Percentiles rank a stretch among this genome's conserved stretches.
Evolutionary conservation across 2,329 filamentous ascomycete genomes (phyloP).

Genomic region (Beauveria brongniartii): DNA sequence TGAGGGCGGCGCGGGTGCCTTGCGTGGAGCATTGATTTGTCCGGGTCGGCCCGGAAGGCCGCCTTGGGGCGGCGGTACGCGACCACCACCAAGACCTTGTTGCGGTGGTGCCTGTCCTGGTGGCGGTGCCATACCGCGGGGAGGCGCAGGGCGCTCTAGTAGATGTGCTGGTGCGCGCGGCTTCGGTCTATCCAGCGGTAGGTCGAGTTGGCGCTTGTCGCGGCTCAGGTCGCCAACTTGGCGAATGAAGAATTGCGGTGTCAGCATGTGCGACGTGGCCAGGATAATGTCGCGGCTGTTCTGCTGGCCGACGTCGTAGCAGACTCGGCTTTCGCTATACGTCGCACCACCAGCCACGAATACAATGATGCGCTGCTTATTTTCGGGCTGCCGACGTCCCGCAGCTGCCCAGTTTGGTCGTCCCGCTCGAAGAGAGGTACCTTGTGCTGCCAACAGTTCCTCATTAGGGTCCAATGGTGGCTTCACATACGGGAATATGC

Average conservation of each 20-base stretch:
- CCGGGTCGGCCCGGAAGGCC: constrained; percentile 30
- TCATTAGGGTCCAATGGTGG: constrained; percentile 57
- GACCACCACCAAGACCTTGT: constrained; percentile 16
- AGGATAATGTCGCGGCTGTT: constrained; percentile 79
- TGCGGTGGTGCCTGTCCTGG: constrained; percentile 15
- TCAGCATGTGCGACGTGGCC: constrained; percentile 86
- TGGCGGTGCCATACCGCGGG: constrained; percentile 27
- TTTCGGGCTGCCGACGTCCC: constrained; percentile 64
- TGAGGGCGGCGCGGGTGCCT: constrained; percentile 36
- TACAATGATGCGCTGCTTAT: constrained; percentile 81
- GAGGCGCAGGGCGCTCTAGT: constrained; percentile 62
- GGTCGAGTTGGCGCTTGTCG: constrained; percentile 65
- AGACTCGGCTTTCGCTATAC: constrained; percentile 79
- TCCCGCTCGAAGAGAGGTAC: constrained; percentile 77
- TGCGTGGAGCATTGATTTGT: constrained; percentile 16
- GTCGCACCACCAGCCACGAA: constrained; percentile 96
- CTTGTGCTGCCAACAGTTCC: constrained; percentile 45
- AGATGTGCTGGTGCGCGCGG: constrained; percentile 79
- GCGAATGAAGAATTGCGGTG: constrained; percentile 70
- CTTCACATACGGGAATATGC: constrained; percentile 63
- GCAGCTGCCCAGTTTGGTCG: constrained; percentile 94
- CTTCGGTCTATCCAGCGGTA: constrained; percentile 73
- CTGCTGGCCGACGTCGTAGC: constrained; percentile 74
- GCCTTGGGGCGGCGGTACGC: constrained; percentile 16
- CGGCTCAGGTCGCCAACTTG: constrained; percentile 74